phyloP scores from a whole-genome alignment of 2,329 filamentous ascomycete genomes.

The Waltergamsia citrina region DNA sequence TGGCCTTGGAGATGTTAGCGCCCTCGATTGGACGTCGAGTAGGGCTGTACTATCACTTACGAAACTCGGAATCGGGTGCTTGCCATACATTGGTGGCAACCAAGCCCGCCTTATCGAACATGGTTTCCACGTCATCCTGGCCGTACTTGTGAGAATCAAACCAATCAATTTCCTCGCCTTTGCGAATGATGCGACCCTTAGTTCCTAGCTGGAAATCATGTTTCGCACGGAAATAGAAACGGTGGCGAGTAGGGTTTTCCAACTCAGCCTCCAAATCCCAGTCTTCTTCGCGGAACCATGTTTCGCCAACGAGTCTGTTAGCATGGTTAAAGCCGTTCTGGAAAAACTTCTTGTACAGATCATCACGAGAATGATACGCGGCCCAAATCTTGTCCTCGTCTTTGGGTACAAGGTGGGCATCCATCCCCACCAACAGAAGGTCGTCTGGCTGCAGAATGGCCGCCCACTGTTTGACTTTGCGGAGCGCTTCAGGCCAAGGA shows the following conservation, averaged over 20 bases:
- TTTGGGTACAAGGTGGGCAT: slow-evolving; percentile 22
- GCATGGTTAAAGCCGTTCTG: slow-evolving; percentile 26
- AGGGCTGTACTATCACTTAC: slow-evolving; percentile 16
- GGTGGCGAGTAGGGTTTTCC: slow-evolving; percentile 26
- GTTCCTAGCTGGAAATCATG: slow-evolving; percentile 17
- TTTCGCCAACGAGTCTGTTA: slow-evolving; percentile 22
- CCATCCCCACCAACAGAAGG: slow-evolving; percentile 29
- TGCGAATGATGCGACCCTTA: slow-evolving; percentile 14
- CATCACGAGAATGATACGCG: slow-evolving; percentile 26
- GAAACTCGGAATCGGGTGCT: slow-evolving; percentile 26
- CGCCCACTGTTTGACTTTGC: slow-evolving; percentile 25
- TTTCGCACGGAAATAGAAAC: slow-evolving; percentile 27
- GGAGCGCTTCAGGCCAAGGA: slow-evolving; percentile 22
- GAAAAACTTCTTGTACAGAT: slow-evolving; percentile 26
- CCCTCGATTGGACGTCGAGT: not conserved
- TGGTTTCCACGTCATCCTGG: slow-evolving; percentile 22
- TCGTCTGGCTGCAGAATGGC: slow-evolving; percentile 22
- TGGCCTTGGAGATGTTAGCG: slow-evolving; percentile 16
- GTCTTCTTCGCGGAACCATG: slow-evolving; percentile 23
- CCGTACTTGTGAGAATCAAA: slow-evolving; percentile 33
- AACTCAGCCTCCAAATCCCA: slow-evolving; percentile 27
- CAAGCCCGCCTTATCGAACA: slow-evolving; percentile 28
- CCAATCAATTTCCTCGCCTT: slow-evolving; percentile 28
- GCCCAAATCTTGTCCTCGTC: slow-evolving; percentile 27
- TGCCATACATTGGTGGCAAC: slow-evolving; percentile 24